Percentiles rank a stretch among this genome's conserved stretches.
phyloP scores from a whole-genome alignment of 257 asterid genomes.

The Orobanche coerulescens region DNA sequence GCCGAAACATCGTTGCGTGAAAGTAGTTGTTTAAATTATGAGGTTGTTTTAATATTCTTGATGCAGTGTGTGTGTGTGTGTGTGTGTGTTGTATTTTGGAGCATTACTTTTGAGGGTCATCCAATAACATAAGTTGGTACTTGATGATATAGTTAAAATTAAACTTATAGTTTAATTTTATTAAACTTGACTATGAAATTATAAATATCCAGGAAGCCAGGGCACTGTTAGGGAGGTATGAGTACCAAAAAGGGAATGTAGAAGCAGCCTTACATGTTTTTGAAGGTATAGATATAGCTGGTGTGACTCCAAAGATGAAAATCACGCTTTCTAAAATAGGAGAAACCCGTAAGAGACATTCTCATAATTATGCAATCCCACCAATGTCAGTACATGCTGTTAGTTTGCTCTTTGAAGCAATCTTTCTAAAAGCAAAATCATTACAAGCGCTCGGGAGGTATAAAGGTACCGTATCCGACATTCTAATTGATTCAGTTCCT shows the following conservation, averaged over 20 bases:
- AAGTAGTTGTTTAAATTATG: constrained; percentile 68
- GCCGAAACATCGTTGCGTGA: constrained; percentile 84
- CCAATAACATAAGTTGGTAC: no score
- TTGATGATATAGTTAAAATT: no score
- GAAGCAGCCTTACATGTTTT: constrained; percentile 91
- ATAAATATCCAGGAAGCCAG: constrained; percentile 76
- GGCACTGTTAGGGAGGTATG: constrained; percentile 84
- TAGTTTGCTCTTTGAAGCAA: constrained; percentile 79
- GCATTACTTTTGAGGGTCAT: constrained; percentile 6
- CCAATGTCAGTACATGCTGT: constrained; percentile 86
- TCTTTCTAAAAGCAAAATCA: constrained; percentile 74
- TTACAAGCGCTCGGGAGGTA: constrained; percentile 73
- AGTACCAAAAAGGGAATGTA: constrained; percentile 80
- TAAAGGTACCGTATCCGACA: constrained; percentile 63
- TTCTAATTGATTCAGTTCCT: background rate
- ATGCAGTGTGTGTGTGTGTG: background rate
- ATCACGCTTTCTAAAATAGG: constrained; percentile 45
- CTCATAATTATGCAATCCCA: constrained; percentile 41
- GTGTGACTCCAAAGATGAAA: constrained; percentile 72
- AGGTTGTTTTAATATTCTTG: constrained; percentile 37
- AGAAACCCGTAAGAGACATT: constrained; percentile 46
- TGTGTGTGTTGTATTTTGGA: background rate
- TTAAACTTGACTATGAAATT: background rate
- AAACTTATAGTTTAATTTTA: no score
- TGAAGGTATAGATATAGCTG: constrained; percentile 79